Conservation (phyloP, 75 land plant genomes). For the Pseudotsuga menziesii region DNA sequence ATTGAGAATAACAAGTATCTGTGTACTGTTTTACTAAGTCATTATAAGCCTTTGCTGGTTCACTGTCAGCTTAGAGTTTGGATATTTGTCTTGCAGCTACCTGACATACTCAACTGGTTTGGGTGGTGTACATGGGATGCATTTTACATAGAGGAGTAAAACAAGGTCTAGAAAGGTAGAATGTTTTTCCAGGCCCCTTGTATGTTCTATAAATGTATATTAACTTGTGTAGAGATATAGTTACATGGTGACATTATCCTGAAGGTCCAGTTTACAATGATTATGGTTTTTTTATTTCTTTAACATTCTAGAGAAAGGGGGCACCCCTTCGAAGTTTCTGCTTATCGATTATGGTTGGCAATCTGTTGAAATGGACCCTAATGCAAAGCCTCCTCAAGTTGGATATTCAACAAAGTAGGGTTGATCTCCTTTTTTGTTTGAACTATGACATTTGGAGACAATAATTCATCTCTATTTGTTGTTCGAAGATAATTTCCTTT, state of each 20-base stretch:
- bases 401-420: background rate
- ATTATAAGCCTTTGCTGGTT: background rate
- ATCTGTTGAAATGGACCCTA: slow-evolving; percentile 28
- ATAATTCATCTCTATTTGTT: no score
- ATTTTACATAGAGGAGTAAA: slow-evolving; percentile 83
- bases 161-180: slow-evolving; percentile 78
- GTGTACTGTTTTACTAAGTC: background rate
- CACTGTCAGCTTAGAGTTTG: background rate
- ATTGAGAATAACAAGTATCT: background rate
- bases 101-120: slow-evolving; percentile 93
- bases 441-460: background rate
- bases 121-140: slow-evolving; percentile 99
- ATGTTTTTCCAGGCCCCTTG: background rate
- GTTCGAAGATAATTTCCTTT: no score
- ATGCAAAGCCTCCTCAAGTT: no score
- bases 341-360: no score
- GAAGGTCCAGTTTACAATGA: no score
- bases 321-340: no score
- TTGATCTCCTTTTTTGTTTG: no score
- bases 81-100: slow-evolving; percentile 40
- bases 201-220: background rate
- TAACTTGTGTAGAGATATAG: no score
- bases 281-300: background rate
- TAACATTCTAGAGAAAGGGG: no score
- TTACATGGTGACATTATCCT: no score